These are phyloP conservation scores for Lactarius hatsudake DNA, from an alignment of 768 basidiomycete genomes.

Conservation along the genomic window DNA sequence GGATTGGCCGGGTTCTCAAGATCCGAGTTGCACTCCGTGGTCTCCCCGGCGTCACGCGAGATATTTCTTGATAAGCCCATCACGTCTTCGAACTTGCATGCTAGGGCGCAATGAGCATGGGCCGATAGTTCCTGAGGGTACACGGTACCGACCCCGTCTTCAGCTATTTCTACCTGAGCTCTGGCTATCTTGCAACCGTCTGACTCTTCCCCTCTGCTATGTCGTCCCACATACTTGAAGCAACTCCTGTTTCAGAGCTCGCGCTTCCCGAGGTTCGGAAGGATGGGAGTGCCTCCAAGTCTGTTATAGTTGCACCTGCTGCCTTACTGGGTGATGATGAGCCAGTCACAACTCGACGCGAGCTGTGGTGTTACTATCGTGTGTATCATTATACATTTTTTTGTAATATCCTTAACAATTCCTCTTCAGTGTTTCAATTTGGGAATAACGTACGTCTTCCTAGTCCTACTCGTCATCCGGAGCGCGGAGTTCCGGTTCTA, in stretches of 20 bases:
- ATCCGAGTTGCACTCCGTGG: neutral
- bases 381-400: constrained; percentile 30
- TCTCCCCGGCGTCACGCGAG: neutral
- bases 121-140: neutral
- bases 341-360: constrained; percentile 66
- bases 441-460: constrained; percentile 62
- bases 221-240: neutral
- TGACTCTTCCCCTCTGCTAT: neutral
- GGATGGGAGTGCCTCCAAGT: neutral
- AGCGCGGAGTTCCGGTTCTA: constrained; percentile 26
- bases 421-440: constrained; percentile 68
- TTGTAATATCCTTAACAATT: constrained; percentile 4
- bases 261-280: neutral
- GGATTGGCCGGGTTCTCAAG: too few species aligned
- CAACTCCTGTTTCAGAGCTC: neutral
- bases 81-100: neutral
- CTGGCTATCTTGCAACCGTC: neutral
- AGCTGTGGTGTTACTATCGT: constrained; percentile 82
- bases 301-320: constrained; percentile 28
- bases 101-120: neutral
- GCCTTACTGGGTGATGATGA: constrained; percentile 39
- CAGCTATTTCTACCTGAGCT: neutral
- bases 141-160: neutral
- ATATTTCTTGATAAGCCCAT: neutral
- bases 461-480: neutral